Conservation (phyloP, 352 stramenopile species). For the Globisporangium acanthophoron region DNA sequence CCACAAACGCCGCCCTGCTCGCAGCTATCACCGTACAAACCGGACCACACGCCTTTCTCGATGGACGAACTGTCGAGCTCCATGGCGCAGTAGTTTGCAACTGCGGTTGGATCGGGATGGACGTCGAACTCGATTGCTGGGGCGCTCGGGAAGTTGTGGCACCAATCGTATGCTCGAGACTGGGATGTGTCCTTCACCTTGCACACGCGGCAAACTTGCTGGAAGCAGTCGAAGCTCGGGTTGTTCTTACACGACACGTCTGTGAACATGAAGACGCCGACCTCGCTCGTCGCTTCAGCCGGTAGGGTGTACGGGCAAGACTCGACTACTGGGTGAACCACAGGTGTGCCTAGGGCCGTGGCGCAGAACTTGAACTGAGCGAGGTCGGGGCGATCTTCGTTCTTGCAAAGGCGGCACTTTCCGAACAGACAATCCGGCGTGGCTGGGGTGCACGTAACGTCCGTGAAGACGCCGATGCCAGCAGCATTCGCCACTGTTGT, state of each 20-base stretch:
- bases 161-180: slow-evolving; percentile 1
- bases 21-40: neutral
- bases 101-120: neutral
- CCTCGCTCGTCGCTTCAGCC: neutral
- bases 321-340: neutral
- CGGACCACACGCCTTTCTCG: slow-evolving; percentile 1
- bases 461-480: neutral
- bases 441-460: neutral
- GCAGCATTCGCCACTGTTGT: neutral
- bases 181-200: slow-evolving; percentile 6
- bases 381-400: neutral
- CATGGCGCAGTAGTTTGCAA: slow-evolving; percentile 4
- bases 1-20: neutral
- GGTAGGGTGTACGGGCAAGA: slow-evolving; percentile 1
- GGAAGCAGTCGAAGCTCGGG: slow-evolving; percentile 5
- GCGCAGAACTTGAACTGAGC: neutral
- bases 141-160: neutral
- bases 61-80: neutral
- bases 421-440: neutral
- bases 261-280: slow-evolving; percentile 6
- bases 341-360: neutral
- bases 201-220: slow-evolving; percentile 1
- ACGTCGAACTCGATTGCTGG: neutral
- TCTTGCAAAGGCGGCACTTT: neutral
- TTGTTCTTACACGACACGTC: slow-evolving; percentile 5